phyloP scores from a whole-genome alignment of 192 early-diverging fungal genomes.

The Irineochytrium annulatum region DNA sequence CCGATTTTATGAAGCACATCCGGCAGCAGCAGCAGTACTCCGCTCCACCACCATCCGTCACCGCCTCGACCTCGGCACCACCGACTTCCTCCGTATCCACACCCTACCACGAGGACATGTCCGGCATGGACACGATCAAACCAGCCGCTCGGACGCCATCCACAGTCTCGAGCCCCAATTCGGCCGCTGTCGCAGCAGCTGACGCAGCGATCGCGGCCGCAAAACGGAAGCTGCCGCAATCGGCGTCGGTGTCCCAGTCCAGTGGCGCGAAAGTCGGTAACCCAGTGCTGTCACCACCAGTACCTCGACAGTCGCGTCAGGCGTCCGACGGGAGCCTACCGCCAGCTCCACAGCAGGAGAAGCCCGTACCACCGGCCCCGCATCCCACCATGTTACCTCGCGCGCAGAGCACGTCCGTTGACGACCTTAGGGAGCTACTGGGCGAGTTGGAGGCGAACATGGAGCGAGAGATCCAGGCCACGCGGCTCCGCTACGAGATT shows the following conservation, averaged over 20 bases:
- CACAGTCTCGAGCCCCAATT: constrained; percentile 5
- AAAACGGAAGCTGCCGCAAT: neutral
- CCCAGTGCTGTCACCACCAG: too few species aligned
- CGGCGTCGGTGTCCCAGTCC: constrained; percentile 6
- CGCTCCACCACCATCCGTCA: too few species aligned
- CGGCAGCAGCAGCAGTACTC: too few species aligned
- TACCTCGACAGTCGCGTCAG: too few species aligned
- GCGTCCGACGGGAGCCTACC: too few species aligned
- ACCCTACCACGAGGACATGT: too few species aligned
- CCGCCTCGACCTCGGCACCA: too few species aligned
- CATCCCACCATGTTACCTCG: neutral
- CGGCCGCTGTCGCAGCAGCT: neutral
- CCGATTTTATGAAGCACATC: neutral
- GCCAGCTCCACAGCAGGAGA: constrained; percentile 6
- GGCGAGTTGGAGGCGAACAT: constrained; percentile 20
- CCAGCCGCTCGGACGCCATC: constrained; percentile 5
- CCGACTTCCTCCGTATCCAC: too few species aligned
- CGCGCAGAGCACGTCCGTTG: too few species aligned
- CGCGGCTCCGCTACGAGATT: constrained; percentile 22
- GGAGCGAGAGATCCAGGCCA: constrained; percentile 29
- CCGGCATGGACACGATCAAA: too few species aligned
- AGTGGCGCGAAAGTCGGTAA: neutral
- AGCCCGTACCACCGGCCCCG: neutral
- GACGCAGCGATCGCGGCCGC: neutral
- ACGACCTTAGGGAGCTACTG: constrained; percentile 6